Percentiles rank a stretch among this genome's conserved stretches.
These are phyloP conservation scores for Hirsutella rhossiliensis DNA, from an alignment of 2,329 filamentous ascomycete genomes.

Conservation along the genomic window DNA sequence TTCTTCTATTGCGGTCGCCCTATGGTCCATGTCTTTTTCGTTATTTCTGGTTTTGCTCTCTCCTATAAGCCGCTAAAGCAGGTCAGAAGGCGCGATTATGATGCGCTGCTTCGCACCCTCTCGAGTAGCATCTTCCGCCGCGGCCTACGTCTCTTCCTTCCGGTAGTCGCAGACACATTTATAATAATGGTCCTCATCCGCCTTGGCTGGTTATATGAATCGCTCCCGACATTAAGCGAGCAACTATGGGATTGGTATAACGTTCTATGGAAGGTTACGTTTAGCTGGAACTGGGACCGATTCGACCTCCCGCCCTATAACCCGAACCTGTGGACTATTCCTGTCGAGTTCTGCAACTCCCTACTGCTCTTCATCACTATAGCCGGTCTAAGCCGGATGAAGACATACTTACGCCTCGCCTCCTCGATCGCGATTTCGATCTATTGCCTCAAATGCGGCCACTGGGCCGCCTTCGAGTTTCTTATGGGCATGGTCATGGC, in stretches of 20 bases:
- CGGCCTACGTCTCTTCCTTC: not conserved
- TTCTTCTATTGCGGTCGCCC: not conserved
- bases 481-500: not conserved
- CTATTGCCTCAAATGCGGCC: not conserved
- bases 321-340: not conserved
- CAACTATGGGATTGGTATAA: not conserved
- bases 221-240: not conserved
- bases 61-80: not conserved
- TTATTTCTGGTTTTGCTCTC: not conserved
- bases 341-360: not conserved
- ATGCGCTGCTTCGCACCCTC: not conserved
- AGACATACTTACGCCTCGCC: not conserved
- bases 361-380: not conserved
- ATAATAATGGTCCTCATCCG: not conserved
- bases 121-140: not conserved
- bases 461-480: not conserved
- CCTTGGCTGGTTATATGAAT: not conserved
- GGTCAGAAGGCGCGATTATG: not conserved
- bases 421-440: not conserved
- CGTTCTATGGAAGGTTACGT: not conserved
- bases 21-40: slow-evolving; percentile 1
- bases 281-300: not conserved
- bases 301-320: not conserved
- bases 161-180: not conserved
- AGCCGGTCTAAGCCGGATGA: not conserved